Evolutionary conservation across 2,329 filamentous ascomycete genomes (phyloP).

Genomic region (Onygenales sp.): DNA sequence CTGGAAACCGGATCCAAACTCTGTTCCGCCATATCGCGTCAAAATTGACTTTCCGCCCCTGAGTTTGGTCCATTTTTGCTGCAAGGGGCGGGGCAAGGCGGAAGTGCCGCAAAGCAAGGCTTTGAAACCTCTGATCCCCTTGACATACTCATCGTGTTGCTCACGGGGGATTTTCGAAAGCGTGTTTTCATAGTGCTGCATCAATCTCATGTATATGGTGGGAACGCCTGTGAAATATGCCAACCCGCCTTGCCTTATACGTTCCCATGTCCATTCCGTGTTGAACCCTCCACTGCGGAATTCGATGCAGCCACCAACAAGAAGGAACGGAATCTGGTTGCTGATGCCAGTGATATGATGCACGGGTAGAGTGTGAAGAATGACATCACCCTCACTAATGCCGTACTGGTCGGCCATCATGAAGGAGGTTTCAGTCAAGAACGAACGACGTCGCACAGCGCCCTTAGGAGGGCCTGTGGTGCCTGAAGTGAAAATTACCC

Average conservation of each 20-base stretch:
- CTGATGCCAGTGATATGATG: conserved; percentile 21
- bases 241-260: conserved; percentile 25
- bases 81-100: conserved; percentile 40
- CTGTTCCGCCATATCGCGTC: conserved; percentile 37
- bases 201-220: conserved; percentile 35
- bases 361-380: conserved; percentile 25
- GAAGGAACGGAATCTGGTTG: conserved; percentile 29
- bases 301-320: conserved; percentile 32
- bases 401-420: conserved; percentile 21
- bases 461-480: conserved; percentile 20
- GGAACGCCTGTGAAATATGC: conserved; percentile 35
- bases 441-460: conserved; percentile 11
- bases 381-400: conserved; percentile 18
- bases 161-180: conserved; percentile 11
- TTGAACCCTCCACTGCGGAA: conserved; percentile 33
- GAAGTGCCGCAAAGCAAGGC: conserved; percentile 29
- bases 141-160: conserved; percentile 28
- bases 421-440: conserved; percentile 3
- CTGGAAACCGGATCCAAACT: conserved; percentile 36
- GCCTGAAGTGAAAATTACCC: conserved; percentile 21
- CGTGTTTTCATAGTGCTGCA: conserved; percentile 21
- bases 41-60: conserved; percentile 32
- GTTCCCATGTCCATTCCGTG: conserved; percentile 29
- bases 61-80: conserved; percentile 41
- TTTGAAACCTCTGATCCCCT: conserved; percentile 25